Conservation (phyloP, 495 filamentous ascomycete species). For the Hyphodiscus hymeniophilus region DNA sequence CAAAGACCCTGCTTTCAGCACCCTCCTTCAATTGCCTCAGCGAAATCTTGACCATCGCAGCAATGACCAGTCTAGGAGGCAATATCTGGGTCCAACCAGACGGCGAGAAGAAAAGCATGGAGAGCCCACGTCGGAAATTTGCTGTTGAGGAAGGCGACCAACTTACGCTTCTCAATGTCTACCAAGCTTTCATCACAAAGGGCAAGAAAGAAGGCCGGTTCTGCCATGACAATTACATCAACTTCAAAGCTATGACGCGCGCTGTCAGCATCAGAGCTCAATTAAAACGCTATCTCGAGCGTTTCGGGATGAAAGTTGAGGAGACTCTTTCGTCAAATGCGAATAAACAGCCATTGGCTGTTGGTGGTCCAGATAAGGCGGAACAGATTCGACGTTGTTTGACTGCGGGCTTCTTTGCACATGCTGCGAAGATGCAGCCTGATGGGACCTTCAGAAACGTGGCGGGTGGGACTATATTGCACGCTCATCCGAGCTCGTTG, state of each 20-base stretch:
- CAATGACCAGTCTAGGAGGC: conserved; percentile 85
- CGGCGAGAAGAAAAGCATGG: conserved; percentile 62
- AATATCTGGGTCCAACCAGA: conserved; percentile 75
- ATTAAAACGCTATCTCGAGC: conserved; percentile 77
- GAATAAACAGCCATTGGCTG: conserved; percentile 15
- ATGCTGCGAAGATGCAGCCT: conserved; percentile 91
- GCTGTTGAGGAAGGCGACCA: conserved; percentile 94
- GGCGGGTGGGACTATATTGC: conserved; percentile 59
- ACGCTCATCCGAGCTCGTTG: conserved; percentile 87
- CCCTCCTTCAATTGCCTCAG: conserved; percentile 67
- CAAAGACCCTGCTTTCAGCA: conserved; percentile 77
- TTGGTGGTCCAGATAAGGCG: conserved; percentile 38
- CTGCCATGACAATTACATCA: conserved; percentile 79
- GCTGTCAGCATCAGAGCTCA: conserved; percentile 85
- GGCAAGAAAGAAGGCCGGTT: conserved; percentile 80
- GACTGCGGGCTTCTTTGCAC: conserved; percentile 87
- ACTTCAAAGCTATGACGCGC: conserved; percentile 72
- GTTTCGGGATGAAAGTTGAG: conserved; percentile 67
- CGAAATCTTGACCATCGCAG: conserved; percentile 85
- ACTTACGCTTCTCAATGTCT: conserved; percentile 88
- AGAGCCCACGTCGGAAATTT: conserved; percentile 72
- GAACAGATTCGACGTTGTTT: conserved; percentile 81
- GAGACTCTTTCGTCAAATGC: conserved; percentile 41
- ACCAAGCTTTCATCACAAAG: conserved; percentile 79
- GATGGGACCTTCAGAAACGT: conserved; percentile 87